Conservation (phyloP, 1,284 basidiomycete species). For the Bondarzewia mesenterica region DNA sequence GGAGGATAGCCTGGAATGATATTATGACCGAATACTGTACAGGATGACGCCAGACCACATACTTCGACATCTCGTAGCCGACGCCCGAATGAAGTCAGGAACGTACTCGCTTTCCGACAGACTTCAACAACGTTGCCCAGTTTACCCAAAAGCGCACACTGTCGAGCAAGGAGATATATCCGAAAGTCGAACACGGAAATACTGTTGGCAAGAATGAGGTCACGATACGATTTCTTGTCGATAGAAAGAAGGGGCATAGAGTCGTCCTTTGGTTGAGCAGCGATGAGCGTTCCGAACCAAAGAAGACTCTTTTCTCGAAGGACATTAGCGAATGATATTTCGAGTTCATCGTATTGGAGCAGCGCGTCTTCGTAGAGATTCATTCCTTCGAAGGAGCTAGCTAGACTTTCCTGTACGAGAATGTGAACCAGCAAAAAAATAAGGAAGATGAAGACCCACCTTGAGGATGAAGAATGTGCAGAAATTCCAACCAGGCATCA, state of each 20-base stretch:
- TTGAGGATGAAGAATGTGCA: conserved; percentile 94
- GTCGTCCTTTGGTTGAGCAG: conserved; percentile 68
- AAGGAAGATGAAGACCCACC: conserved; percentile 31
- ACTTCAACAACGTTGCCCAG: conserved; percentile 65
- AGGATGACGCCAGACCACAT: conserved; percentile 16
- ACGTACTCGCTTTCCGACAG: conserved; percentile 56
- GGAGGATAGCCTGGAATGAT: conserved; percentile 51
- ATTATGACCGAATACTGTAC: conserved; percentile 3
- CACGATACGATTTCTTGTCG: conserved; percentile 79
- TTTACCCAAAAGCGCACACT: conserved; percentile 73
- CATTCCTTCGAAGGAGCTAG: conserved; percentile 87
- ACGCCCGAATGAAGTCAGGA: conserved; percentile 78
- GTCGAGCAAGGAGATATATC: conserved; percentile 84
- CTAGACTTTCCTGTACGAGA: conserved; percentile 76
- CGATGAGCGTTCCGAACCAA: conserved; percentile 85
- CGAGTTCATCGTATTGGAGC: conserved; percentile 87
- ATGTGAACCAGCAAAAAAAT: conserved; percentile 4
- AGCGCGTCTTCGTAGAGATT: conserved; percentile 86
- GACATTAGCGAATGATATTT: conserved; percentile 77
- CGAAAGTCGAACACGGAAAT: conserved; percentile 95
- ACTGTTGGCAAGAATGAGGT: conserved; percentile 82
- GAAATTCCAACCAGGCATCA: conserved; percentile 95
- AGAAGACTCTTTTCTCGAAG: conserved; percentile 76
- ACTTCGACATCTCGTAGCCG: conserved; percentile 74
- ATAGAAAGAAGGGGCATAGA: conserved; percentile 75